A percentile compares a stretch with the other conserved stretches of the same genome.
Evolutionary conservation across 768 basidiomycete species (phyloP).

Genomic region (Russula olivacea): DNA sequence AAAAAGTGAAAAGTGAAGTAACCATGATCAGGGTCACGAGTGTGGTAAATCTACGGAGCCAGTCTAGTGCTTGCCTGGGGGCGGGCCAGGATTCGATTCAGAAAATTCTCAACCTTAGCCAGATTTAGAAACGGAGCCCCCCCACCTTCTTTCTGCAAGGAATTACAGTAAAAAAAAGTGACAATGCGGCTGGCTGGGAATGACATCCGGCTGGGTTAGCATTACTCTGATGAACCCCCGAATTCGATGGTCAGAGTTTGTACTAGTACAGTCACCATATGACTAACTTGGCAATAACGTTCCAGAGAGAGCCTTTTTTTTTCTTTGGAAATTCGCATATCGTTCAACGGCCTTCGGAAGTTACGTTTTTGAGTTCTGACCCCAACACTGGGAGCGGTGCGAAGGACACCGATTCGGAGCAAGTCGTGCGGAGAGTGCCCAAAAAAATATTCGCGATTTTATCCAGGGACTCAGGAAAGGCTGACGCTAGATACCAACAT

Average conservation of each 20-base stretch:
- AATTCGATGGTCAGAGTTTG: constrained; percentile 11
- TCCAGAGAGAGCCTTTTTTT: constrained; percentile 42
- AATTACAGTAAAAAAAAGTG: constrained; percentile 45
- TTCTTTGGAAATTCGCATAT: constrained; percentile 42
- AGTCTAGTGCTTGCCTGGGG: background rate
- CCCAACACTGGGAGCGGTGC: constrained; percentile 55
- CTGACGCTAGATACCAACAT: background rate
- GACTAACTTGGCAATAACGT: constrained; percentile 50
- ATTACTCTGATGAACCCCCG: constrained; percentile 42
- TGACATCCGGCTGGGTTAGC: constrained; percentile 48
- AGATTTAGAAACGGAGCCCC: constrained; percentile 56
- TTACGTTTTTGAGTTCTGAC: constrained; percentile 67
- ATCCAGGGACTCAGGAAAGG: background rate
- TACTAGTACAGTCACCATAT: background rate
- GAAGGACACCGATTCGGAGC: constrained; percentile 37
- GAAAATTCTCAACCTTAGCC: constrained; percentile 49
- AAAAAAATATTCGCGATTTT: background rate
- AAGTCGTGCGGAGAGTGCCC: background rate
- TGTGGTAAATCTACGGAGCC: constrained; percentile 39
- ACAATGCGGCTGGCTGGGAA: constrained; percentile 70
- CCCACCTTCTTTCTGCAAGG: constrained; percentile 36
- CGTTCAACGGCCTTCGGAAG: constrained; percentile 34
- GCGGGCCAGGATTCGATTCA: constrained; percentile 2
- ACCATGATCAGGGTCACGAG: constrained; percentile 26
- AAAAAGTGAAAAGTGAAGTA: constrained; percentile 37